Evolutionary conservation across 371 early-diverging fungal genomes (phyloP).

Genomic region (Dinochytrium kinnereticum): DNA sequence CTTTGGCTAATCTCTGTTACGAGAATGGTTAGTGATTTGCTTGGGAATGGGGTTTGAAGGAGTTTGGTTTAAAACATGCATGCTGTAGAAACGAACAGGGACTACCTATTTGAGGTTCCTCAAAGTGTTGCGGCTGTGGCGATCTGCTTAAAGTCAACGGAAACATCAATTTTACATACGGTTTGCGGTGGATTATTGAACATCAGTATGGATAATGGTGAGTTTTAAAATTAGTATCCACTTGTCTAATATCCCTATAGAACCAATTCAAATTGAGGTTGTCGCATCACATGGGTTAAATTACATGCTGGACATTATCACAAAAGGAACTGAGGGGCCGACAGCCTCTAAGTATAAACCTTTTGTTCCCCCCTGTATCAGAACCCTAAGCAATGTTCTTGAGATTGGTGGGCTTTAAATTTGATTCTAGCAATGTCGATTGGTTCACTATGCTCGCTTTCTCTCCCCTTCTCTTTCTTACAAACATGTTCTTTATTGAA

Average conservation of each 20-base stretch:
- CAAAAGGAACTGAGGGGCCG: conserved; percentile 6
- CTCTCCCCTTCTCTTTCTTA: too few relatives aligned
- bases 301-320: conserved; percentile 29
- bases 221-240: neutral
- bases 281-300: conserved; percentile 28
- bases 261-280: conserved; percentile 45
- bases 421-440: neutral
- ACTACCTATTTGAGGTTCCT: conserved; percentile 58
- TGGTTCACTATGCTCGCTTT: too few relatives aligned
- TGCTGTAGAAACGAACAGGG: conserved; percentile 67
- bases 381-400: conserved; percentile 43
- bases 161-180: conserved; percentile 57
- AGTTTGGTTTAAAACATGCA: neutral
- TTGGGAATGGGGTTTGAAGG: neutral
- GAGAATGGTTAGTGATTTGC: conserved; percentile 68
- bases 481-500: conserved; percentile 32
- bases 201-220: conserved; percentile 79
- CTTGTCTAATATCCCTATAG: conserved; percentile 19
- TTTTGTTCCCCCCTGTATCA: conserved; percentile 26
- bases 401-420: conserved; percentile 36
- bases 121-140: conserved; percentile 55
- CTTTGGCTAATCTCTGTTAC: conserved; percentile 77
- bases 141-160: conserved; percentile 47
- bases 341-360: neutral
- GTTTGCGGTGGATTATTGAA: conserved; percentile 75